Percentiles rank a stretch among this genome's conserved stretches.
Conservation (phyloP, 83 land plant genomes). For the Picea engelmannii region DNA sequence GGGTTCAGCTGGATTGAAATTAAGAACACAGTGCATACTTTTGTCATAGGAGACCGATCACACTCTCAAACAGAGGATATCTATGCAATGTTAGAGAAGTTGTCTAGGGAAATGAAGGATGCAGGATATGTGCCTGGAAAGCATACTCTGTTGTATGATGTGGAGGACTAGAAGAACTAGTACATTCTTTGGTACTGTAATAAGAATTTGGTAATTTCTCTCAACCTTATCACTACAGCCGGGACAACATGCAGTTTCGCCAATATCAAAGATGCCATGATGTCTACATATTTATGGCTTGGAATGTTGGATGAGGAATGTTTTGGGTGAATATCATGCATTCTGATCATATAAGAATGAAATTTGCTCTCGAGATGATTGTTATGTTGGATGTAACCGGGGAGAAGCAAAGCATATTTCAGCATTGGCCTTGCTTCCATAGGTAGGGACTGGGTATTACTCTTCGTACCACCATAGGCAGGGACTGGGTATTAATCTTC, state of each 20-base stretch:
- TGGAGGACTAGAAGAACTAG: background rate
- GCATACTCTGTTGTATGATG: background rate
- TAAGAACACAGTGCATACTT: constrained; percentile 40
- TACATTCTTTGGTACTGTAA: background rate
- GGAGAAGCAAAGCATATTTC: background rate
- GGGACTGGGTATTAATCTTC: background rate
- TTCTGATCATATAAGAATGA: background rate
- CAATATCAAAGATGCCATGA: background rate
- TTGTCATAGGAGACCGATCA: constrained; percentile 36
- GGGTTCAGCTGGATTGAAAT: constrained; percentile 76
- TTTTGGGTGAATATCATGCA: background rate
- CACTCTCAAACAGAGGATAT: constrained; percentile 51
- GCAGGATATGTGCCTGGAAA: constrained; percentile 2
- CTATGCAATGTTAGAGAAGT: constrained; percentile 21
- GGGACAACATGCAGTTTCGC: background rate
- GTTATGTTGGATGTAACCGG: background rate
- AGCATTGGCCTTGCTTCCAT: background rate
- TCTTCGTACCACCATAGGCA: background rate
- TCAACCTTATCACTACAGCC: background rate
- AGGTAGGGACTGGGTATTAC: background rate
- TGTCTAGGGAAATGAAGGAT: background rate
- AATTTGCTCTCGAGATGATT: background rate
- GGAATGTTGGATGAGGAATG: background rate
- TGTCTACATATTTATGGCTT: background rate
- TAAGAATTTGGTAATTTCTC: background rate